Percentiles rank a stretch among this genome's conserved stretches.
phyloP scores from a whole-genome alignment of 2,329 filamentous ascomycete genomes.

The Dothideomycetes sp. region DNA sequence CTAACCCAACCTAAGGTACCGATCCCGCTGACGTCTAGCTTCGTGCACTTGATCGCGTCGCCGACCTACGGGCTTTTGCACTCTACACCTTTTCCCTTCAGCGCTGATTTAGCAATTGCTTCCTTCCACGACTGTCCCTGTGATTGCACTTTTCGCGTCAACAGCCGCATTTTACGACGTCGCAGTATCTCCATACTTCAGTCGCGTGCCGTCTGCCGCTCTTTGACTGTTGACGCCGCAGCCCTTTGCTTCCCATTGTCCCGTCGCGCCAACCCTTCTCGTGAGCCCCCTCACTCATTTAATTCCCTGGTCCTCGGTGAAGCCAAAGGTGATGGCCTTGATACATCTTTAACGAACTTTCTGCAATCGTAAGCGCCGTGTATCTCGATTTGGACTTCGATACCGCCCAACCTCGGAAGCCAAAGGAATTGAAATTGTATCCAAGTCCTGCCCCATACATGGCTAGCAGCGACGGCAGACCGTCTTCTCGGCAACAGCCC shows the following conservation, averaged over 20 bases:
- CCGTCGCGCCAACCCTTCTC: too few species aligned
- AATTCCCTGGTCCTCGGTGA: neutral
- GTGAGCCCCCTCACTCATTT: too few species aligned
- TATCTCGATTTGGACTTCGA: too few species aligned
- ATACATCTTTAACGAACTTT: neutral
- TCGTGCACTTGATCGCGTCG: neutral
- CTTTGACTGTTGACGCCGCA: neutral
- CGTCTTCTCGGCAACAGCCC: slow-evolving; percentile 4
- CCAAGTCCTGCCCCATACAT: too few species aligned
- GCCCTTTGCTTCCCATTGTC: neutral
- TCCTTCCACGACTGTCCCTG: neutral
- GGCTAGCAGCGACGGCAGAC: slow-evolving; percentile 3
- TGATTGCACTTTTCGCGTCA: neutral
- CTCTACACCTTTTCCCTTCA: neutral
- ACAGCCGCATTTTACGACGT: neutral
- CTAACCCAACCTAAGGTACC: too few species aligned
- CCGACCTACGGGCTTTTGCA: neutral
- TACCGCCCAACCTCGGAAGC: too few species aligned
- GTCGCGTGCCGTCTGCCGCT: neutral
- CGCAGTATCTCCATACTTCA: neutral
- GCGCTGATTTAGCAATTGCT: too few species aligned
- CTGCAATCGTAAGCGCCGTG: too few species aligned
- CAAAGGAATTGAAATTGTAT: too few species aligned
- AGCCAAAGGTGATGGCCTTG: neutral
- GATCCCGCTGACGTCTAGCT: neutral